Conservation (phyloP, 108 stramenopile species). For the Pelagomonas calceolata region DNA sequence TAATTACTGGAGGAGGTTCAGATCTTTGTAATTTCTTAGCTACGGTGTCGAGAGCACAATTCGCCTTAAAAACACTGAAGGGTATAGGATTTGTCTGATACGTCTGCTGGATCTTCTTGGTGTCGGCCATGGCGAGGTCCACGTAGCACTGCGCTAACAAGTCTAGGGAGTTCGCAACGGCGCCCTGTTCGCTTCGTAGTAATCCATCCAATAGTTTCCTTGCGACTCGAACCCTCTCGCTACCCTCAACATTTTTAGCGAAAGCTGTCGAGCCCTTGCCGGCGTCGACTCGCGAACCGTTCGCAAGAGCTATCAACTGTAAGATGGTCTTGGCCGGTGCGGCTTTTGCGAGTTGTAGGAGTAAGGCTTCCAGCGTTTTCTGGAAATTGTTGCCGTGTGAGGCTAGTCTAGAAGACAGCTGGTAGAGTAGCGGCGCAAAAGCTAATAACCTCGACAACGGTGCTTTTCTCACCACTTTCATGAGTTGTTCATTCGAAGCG, state of each 20-base stretch:
- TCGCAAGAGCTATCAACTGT: slow-evolving; percentile 59
- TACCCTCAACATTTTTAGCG: slow-evolving; percentile 7
- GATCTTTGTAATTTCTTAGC: slow-evolving; percentile 23
- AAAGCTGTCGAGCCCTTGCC: slow-evolving; percentile 30
- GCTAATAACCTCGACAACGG: slow-evolving; percentile 4
- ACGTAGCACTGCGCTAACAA: slow-evolving; percentile 51
- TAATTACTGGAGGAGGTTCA: slow-evolving; percentile 46
- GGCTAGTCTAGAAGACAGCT: slow-evolving; percentile 70
- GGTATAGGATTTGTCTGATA: slow-evolving; percentile 10
- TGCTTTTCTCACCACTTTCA: slow-evolving; percentile 11
- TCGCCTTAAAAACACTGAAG: slow-evolving; percentile 5
- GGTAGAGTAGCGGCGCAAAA: slow-evolving; percentile 67
- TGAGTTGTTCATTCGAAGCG: slow-evolving; percentile 16
- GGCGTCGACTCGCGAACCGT: slow-evolving; percentile 51
- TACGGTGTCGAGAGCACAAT: slow-evolving; percentile 50
- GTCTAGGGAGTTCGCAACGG: slow-evolving; percentile 14
- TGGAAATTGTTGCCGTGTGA: slow-evolving; percentile 35
- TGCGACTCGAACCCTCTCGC: neutral
- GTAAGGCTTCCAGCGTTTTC: slow-evolving; percentile 41
- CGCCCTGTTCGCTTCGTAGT: too few relatives aligned
- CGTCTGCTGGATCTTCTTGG: neutral
- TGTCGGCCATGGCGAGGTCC: slow-evolving; percentile 38
- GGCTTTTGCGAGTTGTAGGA: slow-evolving; percentile 55
- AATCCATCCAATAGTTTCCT: slow-evolving; percentile 20
- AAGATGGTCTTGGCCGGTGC: slow-evolving; percentile 74